Evolutionary conservation across 2,329 filamentous ascomycete species (phyloP), one percentile per base, ranked within the genome.

Genomic region (Ophiostoma himal-ulmi): DNA sequence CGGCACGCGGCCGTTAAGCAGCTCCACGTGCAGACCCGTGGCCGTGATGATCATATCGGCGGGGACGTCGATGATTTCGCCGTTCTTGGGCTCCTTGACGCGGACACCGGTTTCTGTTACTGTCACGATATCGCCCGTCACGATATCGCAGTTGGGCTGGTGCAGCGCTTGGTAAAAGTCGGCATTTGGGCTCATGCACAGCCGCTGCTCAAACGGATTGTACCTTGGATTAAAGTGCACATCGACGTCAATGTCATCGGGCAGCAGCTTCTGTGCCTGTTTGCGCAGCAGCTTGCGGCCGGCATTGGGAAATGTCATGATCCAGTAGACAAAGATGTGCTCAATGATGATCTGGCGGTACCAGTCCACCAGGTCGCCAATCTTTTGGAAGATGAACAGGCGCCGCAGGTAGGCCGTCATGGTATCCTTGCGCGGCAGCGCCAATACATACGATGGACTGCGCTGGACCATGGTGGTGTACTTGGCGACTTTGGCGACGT

Each of bases 381-480:
- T 10, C 26, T n/a, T 22, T 8, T 37, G 66, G 2, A 86, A 85
- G n/a, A 89, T 75, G 1, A 82, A 75, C 1, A 82, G 75, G 2
- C 76, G 77, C 11, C 79, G 81, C 3, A 85, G 72, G 1, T 80
- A 74, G 7, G 74, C 76, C 48, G 81, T 78, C 1, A 81, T 66
- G 1, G 72, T 70, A 62, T 81, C 81, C 8, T 76, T 76, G 34
- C 83, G 81, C 0, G 84, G 79, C 1, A 87, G 74, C n/a, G 85
- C 81, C 64, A 90, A 74, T 70, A 94, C 83, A 75, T 92, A 94
- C 0, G 84, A 85, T 0, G 93, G 93, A 65, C 88, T 92, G 70
- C 93, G 87, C 79, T 96, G 92, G 2, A 96, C 83, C 86, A 94
- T 92, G 1, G 91, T 94, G 37, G 93, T 88, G 17, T 86, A 84